Conservation (phyloP, 2,329 filamentous ascomycete genomes). For the Ascochyta fabae region DNA sequence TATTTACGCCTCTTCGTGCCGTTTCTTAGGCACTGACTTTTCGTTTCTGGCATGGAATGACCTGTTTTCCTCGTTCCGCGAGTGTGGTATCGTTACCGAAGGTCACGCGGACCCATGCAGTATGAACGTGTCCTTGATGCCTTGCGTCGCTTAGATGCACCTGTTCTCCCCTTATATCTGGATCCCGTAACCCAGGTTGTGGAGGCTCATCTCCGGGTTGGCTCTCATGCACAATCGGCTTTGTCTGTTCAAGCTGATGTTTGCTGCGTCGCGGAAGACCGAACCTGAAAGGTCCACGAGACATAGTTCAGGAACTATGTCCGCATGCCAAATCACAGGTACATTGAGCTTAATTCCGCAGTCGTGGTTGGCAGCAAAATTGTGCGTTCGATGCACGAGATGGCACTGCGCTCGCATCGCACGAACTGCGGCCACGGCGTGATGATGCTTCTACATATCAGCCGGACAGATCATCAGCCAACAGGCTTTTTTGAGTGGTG, state of each 20-base stretch:
- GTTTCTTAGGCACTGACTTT: not conserved
- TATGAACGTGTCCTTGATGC: slow-evolving; percentile 5
- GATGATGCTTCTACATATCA: not conserved
- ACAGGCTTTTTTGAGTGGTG: not conserved
- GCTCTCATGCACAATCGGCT: slow-evolving; percentile 1
- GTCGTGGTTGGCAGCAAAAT: not conserved
- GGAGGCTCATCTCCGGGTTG: slow-evolving; percentile 8
- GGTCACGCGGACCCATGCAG: slow-evolving; percentile 7
- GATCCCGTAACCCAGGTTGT: not conserved
- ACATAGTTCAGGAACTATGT: not conserved
- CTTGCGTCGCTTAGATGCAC: slow-evolving; percentile 11
- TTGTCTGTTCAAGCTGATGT: not conserved
- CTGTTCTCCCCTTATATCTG: not conserved
- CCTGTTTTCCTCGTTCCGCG: not conserved
- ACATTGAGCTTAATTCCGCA: not conserved
- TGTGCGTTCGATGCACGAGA: not conserved
- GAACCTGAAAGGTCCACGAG: not conserved
- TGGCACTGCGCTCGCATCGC: not conserved
- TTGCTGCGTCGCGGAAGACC: not conserved
- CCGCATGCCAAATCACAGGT: not conserved
- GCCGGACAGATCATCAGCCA: not conserved
- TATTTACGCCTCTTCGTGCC: slow-evolving; percentile 3
- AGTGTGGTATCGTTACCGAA: not conserved
- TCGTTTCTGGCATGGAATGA: not conserved
- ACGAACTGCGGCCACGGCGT: slow-evolving; percentile 10